Conservation (phyloP, 2,329 filamentous ascomycete species). For the Tolypocladium amazonense region DNA sequence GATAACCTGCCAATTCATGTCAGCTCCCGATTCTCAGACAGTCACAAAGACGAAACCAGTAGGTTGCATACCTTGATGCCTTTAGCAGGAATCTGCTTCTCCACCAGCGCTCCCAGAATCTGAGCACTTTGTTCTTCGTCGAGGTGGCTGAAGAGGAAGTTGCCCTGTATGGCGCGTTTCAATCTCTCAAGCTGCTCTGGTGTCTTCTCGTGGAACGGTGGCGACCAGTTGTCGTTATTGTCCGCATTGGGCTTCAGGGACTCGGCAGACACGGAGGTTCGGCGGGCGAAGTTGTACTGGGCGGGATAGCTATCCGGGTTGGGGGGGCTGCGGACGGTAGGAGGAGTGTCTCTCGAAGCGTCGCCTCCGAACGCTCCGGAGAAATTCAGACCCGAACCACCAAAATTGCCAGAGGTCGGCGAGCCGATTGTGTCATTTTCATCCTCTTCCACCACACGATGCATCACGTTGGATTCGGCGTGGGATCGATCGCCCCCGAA, state of each 20-base stretch:
- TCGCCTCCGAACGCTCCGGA: constrained; percentile 44
- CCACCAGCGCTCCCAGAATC: constrained; percentile 80
- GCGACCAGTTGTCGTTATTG: constrained; percentile 79
- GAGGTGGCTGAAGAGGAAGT: constrained; percentile 89
- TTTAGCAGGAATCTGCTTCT: constrained; percentile 91
- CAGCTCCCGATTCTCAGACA: constrained; percentile 5
- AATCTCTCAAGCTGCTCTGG: constrained; percentile 71
- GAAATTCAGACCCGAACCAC: constrained; percentile 32
- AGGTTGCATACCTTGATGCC: constrained; percentile 51
- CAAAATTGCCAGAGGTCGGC: constrained; percentile 20
- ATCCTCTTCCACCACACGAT: constrained; percentile 68
- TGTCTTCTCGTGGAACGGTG: constrained; percentile 76
- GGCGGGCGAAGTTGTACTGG: constrained; percentile 87
- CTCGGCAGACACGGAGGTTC: constrained; percentile 94
- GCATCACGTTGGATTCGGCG: constrained; percentile 27
- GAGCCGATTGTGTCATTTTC: constrained; percentile 66
- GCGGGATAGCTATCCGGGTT: constrained; percentile 67
- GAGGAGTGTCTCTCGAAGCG: constrained; percentile 33
- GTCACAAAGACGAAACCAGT: not conserved
- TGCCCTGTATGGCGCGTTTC: constrained; percentile 70
- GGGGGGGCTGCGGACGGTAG: constrained; percentile 36
- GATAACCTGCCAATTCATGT: constrained; percentile 58
- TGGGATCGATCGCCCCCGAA: constrained; percentile 44
- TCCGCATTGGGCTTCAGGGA: constrained; percentile 83
- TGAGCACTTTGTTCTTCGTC: constrained; percentile 87